Percentiles rank a stretch among this genome's conserved stretches.
phyloP scores from a whole-genome alignment of 73 alveolate species.

The Urostyla sp. region DNA sequence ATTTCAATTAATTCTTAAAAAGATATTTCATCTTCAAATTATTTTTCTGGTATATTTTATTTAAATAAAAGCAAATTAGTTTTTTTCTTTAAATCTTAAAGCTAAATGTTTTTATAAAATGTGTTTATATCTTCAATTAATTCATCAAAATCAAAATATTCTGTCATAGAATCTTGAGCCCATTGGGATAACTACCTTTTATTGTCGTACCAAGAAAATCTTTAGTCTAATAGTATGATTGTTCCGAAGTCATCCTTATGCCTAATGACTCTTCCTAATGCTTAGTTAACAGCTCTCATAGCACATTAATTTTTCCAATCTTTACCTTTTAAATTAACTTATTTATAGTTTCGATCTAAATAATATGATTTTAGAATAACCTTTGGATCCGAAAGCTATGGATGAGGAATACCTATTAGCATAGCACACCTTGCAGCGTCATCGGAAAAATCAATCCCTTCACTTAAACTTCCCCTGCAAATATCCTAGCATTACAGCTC shows the following conservation, averaged over 20 bases:
- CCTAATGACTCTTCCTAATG: conserved; percentile 88
- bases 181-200: conserved; percentile 71
- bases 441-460: conserved; percentile 96
- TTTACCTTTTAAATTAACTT: conserved; percentile 71
- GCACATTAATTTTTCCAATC: conserved; percentile 81
- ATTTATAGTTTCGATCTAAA: conserved; percentile 76
- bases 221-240: conserved; percentile 76
- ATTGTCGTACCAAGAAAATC: conserved; percentile 65
- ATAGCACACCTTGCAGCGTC: conserved; percentile 92
- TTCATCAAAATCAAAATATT: conserved; percentile 25
- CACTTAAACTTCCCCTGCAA: conserved; percentile 89
- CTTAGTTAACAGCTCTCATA: conserved; percentile 79
- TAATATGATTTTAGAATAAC: conserved; percentile 86
- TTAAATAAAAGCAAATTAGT: too few relatives aligned
- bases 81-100: too few relatives aligned
- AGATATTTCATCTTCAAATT: too few relatives aligned
- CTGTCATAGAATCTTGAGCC: conserved; percentile 63
- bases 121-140: background rate
- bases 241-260: conserved; percentile 87
- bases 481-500: conserved; percentile 92
- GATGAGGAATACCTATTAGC: conserved; percentile 96
- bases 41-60: too few relatives aligned
- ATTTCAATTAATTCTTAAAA: too few relatives aligned
- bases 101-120: background rate
- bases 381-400: conserved; percentile 89